Base-by-base conservation (phyloP, 768 basidiomycete species). In the Mycena kentingensis region DNA sequence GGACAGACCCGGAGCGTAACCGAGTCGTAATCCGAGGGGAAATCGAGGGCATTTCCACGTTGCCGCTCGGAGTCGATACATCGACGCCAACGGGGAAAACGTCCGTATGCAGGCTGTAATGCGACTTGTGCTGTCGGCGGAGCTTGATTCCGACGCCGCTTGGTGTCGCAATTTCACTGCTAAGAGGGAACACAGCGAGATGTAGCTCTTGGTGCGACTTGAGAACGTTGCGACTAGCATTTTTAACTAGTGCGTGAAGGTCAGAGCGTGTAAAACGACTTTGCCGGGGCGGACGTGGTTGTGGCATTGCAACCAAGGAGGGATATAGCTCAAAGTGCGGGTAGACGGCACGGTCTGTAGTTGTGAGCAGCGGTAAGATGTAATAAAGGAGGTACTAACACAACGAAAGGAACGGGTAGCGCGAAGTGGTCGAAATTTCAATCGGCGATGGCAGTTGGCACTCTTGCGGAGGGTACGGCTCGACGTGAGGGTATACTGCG, bases 281-380 rank as follows among this genome's bases (percentile, higher is more conserved):
- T 39, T 48, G 46, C 18, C 25, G 51, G 4, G 46, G 50, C 7
- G 45, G 15, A 26, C 58, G 46, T 25, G 46, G 42, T 34, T 38
- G 42, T 15, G 46, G 45, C 29, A 50, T 22, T 32, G 52, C 49
- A 32, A 31, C 38, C 31, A 46, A 56, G 25, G 32, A 46, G 26
- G 73, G 75, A 58, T 74, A 79, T 34, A 75, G 63, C 47, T 70
- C 62, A 45, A 77, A 66, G 56, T 73, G 51, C 29, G 79, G 76
- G 55, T 77, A 78, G 36, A 73, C 50, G 21, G 66, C 54, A 3
- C 70, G 70, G 53, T 77, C 76, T 77, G 41, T 25, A 18, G 5
- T 47, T 18, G 29, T 34, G 19, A 34, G 24, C 19, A 36, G 21
- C 44, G n/a, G 21, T 5, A 28, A 25, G 2, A 3, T 36, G 36